Percentiles rank a stretch among this genome's conserved stretches.
These are phyloP conservation scores for Phytomonas sp. DNA, from an alignment of 208 protist genomes.

Conservation along the genomic window DNA sequence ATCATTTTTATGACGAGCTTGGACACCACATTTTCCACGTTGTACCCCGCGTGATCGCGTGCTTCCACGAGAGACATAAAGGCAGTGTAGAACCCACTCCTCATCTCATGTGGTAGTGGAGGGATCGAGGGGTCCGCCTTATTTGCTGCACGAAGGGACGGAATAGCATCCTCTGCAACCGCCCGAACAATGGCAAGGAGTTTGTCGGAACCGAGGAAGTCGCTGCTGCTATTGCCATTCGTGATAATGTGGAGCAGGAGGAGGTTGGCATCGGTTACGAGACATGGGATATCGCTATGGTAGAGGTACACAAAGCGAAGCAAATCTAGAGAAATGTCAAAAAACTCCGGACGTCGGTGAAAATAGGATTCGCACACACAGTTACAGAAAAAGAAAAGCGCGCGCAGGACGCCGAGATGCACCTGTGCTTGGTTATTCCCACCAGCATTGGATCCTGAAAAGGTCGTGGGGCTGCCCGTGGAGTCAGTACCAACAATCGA, in stretches of 20 bases:
- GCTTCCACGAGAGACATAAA: slow-evolving; percentile 63
- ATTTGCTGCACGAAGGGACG: slow-evolving; percentile 18
- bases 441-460: neutral
- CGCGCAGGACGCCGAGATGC: slow-evolving; percentile 65
- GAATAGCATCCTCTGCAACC: slow-evolving; percentile 42
- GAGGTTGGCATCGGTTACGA: slow-evolving; percentile 67
- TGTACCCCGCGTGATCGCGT: slow-evolving; percentile 66
- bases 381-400: slow-evolving; percentile 81
- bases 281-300: slow-evolving; percentile 56
- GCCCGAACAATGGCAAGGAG: slow-evolving; percentile 46
- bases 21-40: slow-evolving; percentile 31
- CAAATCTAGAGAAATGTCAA: slow-evolving; percentile 62
- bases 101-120: slow-evolving; percentile 16
- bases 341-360: slow-evolving; percentile 35
- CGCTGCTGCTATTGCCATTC: slow-evolving; percentile 33
- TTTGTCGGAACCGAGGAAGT: slow-evolving; percentile 55
- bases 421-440: slow-evolving; percentile 18
- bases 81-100: slow-evolving; percentile 43
- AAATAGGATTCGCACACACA: slow-evolving; percentile 64
- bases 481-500: slow-evolving; percentile 25
- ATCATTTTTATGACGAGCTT: slow-evolving; percentile 33
- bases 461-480: slow-evolving; percentile 12
- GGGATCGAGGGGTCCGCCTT: neutral
- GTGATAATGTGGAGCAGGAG: slow-evolving; percentile 50
- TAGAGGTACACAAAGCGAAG: slow-evolving; percentile 70